Evolutionary conservation across 2,329 filamentous ascomycete species (phyloP), one percentile per base, ranked within the genome.

Genomic region (Cyclaneusma minus): DNA sequence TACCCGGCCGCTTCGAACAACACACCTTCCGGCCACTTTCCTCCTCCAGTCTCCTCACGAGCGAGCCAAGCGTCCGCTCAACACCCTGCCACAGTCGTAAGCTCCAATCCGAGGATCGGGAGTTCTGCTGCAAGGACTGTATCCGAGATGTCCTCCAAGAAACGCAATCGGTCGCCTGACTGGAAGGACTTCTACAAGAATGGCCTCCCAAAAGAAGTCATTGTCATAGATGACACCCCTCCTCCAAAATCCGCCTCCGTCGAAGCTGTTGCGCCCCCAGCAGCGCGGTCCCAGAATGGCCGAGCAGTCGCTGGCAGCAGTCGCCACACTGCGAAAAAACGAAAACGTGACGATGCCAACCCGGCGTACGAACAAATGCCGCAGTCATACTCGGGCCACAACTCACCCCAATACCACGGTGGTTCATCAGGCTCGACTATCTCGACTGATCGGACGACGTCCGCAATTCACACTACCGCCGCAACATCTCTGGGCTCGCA

Each of bases 171-270:
- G 38, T 39, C 45, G 38, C 77, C 79, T 25, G 74, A 89, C 51
- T 89, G 81, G 81, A 61, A 67, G 31, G 69, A 65, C 36, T 89
- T 85, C 46, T 87, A 85, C 51, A 77, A 76, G 47, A 85, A 87
- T 49, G 81, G 81, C 4, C 56, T 84, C 14, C 81, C 81, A 13
- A 77, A 82, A 47, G 81, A 89, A 55, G 72, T 89, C 45, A 87
- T 89, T 44, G 72, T 87, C 42, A 89, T 89, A 37, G 62, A 61
- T 38, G 76, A 85, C 48, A 72, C 69, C 4, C 77, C 77, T 27
- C 51, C 54, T 7, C 61, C 60, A 16, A 37, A 40, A 10, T 43
- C 50, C 29, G 31, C 35, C 31, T 39, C 41, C 29, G 27, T 45
- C 35, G 21, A 39, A 24, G 26, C 27, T 29, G 14, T 16, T 13